Evolutionary conservation across 75 land plant species (phyloP), one percentile per base, ranked within the genome.

Genomic region (Picea sitchensis): DNA sequence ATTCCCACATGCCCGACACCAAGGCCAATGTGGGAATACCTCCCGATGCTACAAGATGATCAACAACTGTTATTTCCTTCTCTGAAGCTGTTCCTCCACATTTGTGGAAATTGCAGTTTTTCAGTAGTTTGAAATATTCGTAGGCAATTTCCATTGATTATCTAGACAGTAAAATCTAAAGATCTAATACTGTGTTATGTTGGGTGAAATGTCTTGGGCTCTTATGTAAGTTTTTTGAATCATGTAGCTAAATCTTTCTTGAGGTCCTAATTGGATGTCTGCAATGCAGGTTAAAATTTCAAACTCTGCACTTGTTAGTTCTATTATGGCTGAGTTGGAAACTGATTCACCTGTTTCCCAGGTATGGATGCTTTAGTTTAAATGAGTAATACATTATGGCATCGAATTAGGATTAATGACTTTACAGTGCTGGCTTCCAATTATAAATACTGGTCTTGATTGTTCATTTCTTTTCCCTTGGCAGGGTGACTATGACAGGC

Each of bases 271-370:
- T 51, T 51, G 11, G 56, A 8, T 51, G 56, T 11, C 11, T 51
- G 56, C 56, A 51, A 9, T 69, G 61, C 88, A 96, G 98, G 93
- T 96, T 61, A 96, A 92, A 81, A 88, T 94, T 21, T 94, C 99
- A 23, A 96, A 96, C 80, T 96, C 99, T 82, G 92, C 97, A 23
- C 93, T 96, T 63, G 84, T 96, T 57, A 96, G 99, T 83, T 91
- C 99, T 31, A 85, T 94, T 60, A 96, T 96, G 99, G 90, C 93
- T 3, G 92, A 94, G 85, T 88, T 94, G 51, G 99, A 96, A 82
- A 44, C 93, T 30, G 99, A 94, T 69, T 67, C 98, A 36, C 95
- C 99, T n/a, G 98, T 96, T 57, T 80, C 91, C 30, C 98, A 96
- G 94, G 98, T 96, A 65, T 76, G 79, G 3, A 8, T 44, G 34